Conservation (phyloP, 2,329 filamentous ascomycete genomes). For the Cercospora janseana region DNA sequence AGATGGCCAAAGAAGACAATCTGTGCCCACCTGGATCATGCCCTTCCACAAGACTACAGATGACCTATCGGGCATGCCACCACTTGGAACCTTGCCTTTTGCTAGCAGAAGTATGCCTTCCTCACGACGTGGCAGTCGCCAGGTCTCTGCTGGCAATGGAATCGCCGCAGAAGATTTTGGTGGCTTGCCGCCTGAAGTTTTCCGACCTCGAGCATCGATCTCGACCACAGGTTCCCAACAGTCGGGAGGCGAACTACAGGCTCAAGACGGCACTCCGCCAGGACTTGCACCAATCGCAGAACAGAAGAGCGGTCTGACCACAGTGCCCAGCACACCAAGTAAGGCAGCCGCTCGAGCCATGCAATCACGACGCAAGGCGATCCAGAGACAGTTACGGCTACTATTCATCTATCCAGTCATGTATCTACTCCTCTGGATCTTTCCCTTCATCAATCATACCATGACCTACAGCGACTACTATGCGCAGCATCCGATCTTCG, state of each 20-base stretch:
- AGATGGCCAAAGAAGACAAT: constrained; percentile 22
- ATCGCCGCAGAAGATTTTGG: constrained; percentile 32
- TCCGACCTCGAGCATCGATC: constrained; percentile 27
- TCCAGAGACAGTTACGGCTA: constrained; percentile 60
- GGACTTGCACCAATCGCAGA: constrained; percentile 30
- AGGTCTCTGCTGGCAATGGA: constrained; percentile 20
- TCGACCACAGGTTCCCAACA: constrained; percentile 24
- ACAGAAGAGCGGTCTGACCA: constrained; percentile 14
- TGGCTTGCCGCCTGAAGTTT: constrained; percentile 11
- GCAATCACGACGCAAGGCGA: constrained; percentile 21
- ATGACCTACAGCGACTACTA: constrained; percentile 57
- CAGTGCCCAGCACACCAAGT: constrained; percentile 4
- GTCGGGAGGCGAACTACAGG: constrained; percentile 21
- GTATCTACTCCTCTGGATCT: constrained; percentile 69
- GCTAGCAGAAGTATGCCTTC: constrained; percentile 26
- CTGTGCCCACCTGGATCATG: constrained; percentile 25
- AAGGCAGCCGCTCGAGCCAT: constrained; percentile 22
- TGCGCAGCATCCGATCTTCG: constrained; percentile 54
- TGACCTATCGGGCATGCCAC: constrained; percentile 5
- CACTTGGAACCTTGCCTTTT: constrained; percentile 6
- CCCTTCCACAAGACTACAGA: constrained; percentile 20
- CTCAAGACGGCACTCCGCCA: constrained; percentile 15
- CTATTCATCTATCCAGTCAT: constrained; percentile 74
- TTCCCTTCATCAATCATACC: constrained; percentile 67
- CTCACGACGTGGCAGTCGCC: constrained; percentile 33